phyloP scores from a whole-genome alignment of 345 rosid species.

The Xanthoceras sorbifolium region DNA sequence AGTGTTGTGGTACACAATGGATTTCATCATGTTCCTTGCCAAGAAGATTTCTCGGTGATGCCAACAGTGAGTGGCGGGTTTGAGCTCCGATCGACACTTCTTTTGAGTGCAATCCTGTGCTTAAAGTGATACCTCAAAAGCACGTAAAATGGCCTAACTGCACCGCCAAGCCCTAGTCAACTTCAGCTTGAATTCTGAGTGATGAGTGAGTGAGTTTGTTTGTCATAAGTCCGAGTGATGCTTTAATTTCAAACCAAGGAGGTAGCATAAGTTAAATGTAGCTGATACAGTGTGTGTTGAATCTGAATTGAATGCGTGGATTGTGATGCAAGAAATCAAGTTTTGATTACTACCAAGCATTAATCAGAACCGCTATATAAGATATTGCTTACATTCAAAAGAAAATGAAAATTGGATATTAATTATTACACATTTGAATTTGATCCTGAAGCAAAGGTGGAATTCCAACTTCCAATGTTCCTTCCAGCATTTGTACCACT shows the following conservation, averaged over 20 bases:
- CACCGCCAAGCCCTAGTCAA: not conserved
- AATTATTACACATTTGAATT: constrained; percentile 1
- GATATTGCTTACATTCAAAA: not conserved
- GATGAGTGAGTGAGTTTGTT: too few species aligned
- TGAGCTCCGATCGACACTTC: constrained; percentile 31
- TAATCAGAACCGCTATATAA: too few species aligned
- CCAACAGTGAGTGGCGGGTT: constrained; percentile 28
- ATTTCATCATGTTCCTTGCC: constrained; percentile 32
- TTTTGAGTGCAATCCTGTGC: constrained; percentile 33
- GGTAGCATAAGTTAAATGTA: too few species aligned
- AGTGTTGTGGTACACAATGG: constrained; percentile 33
- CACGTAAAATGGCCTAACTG: not conserved
- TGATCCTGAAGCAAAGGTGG: constrained; percentile 27
- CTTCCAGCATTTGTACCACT: constrained; percentile 36
- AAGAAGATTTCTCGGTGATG: constrained; percentile 39
- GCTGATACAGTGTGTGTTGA: too few species aligned
- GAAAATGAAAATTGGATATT: too few species aligned
- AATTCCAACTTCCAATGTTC: constrained; percentile 24
- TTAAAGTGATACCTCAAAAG: constrained; percentile 20
- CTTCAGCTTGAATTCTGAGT: too few species aligned
- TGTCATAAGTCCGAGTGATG: too few species aligned
- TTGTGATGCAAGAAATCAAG: not conserved
- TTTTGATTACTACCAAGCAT: too few species aligned
- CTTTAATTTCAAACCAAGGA: too few species aligned
- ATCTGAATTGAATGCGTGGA: not conserved